Conservation (phyloP, 228 moss, liverwort and hornwort species). For the Sphagnum fallax region DNA sequence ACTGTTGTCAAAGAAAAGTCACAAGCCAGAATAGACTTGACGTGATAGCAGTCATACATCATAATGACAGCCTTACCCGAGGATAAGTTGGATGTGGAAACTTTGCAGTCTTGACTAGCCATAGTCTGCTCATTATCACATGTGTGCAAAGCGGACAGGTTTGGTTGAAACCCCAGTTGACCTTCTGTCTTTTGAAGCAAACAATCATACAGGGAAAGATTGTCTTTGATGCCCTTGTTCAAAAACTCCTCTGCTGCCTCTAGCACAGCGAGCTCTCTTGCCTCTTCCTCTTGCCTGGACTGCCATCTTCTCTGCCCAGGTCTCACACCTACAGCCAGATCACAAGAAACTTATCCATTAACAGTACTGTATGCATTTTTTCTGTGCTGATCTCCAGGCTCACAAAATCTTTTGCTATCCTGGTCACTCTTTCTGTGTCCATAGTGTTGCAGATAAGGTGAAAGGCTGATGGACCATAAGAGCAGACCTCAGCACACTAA, state of each 20-base stretch:
- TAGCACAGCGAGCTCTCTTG: slow-evolving; percentile 28
- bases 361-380: neutral
- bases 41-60: neutral
- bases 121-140: neutral
- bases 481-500: slow-evolving; percentile 2
- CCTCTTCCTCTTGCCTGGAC: slow-evolving; percentile 22
- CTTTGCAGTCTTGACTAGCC: slow-evolving; percentile 7
- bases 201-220: slow-evolving; percentile 3
- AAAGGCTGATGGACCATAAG: neutral
- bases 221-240: slow-evolving; percentile 7
- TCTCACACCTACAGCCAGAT: slow-evolving; percentile 10
- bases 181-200: slow-evolving; percentile 4
- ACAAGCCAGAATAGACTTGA: neutral
- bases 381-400: neutral
- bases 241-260: slow-evolving; percentile 28
- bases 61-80: slow-evolving; percentile 19
- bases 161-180: slow-evolving; percentile 1
- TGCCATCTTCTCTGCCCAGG: neutral
- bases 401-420: neutral
- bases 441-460: neutral
- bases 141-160: slow-evolving; percentile 1
- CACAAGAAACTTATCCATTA: neutral
- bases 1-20: neutral
- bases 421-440: neutral
- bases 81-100: slow-evolving; percentile 8